phyloP scores from a whole-genome alignment of 495 filamentous ascomycete genomes.

The Aspergillus carlsbadensis region DNA sequence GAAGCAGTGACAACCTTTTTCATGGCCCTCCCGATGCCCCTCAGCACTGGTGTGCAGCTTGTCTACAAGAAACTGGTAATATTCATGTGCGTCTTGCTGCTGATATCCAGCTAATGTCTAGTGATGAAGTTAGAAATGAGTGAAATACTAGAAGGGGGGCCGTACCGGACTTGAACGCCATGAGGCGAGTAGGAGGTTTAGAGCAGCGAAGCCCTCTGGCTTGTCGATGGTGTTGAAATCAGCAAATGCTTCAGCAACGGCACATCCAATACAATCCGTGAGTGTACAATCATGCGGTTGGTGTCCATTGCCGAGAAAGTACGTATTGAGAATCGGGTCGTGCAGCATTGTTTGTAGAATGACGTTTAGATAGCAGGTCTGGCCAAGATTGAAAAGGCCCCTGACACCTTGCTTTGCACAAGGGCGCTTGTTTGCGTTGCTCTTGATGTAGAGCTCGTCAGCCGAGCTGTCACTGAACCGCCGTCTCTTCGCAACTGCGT shows the following conservation, averaged over 20 bases:
- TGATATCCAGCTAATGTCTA: conserved; percentile 85
- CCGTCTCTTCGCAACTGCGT: conserved; percentile 26
- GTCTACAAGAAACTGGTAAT: conserved; percentile 88
- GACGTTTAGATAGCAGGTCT: conserved; percentile 92
- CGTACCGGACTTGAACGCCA: conserved; percentile 67
- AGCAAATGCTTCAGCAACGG: conserved; percentile 86
- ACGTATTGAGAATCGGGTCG: conserved; percentile 81
- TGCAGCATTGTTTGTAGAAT: conserved; percentile 85
- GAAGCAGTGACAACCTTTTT: conserved; percentile 74
- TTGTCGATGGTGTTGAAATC: conserved; percentile 83
- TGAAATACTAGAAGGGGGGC: background rate
- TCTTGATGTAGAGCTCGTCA: conserved; percentile 43
- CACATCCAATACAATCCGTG: conserved; percentile 77
- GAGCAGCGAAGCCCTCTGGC: conserved; percentile 78
- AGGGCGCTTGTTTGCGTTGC: conserved; percentile 43
- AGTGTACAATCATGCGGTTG: conserved; percentile 63
- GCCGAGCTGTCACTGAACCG: conserved; percentile 29
- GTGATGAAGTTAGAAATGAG: conserved; percentile 20
- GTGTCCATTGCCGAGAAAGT: conserved; percentile 84
- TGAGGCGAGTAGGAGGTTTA: conserved; percentile 74
- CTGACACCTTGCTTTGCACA: conserved; percentile 58
- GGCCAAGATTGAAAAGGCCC: conserved; percentile 91
- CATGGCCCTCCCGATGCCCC: conserved; percentile 47
- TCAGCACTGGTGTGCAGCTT: conserved; percentile 62
- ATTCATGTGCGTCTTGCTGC: conserved; percentile 94